Base-by-base conservation (phyloP, 257 asterid genomes). In the Penstemon davidsonii region DNA sequence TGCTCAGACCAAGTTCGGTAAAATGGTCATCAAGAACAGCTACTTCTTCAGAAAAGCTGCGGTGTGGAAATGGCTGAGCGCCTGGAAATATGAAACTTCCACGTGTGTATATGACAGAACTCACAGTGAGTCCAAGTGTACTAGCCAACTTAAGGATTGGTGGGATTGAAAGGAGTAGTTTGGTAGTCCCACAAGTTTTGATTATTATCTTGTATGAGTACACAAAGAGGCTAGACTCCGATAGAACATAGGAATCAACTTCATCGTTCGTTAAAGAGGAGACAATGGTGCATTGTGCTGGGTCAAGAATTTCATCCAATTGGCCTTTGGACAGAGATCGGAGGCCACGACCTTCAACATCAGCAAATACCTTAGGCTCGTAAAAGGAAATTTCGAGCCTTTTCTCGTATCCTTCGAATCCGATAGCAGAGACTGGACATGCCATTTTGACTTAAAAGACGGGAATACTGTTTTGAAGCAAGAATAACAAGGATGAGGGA, bases 211-310 rank as follows among this genome's bases (percentile, higher is more conserved):
- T 87, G 79, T 80, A 69, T 0, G 90, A 78, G 65, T 70, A 77
- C 25, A 84, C 84, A 6, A 87, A 87, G 15, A 87, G 85, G 83
- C 90, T 84, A 7, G 94, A 87, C 63, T 82, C 88, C 0, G 88
- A 87, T 10, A 84, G 82, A 37, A 87, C 87, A 56, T 84, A 84
- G 15, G 94, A 76, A 58, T 80, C 81, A 5, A 80, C 78, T 51
- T 76, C 63, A 1, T 66, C 68, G 41, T 80, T 80, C 36, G 49
- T 61, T 37, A 80, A 45, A 0, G 74, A 59, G 12, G 81, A 71
- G 54, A 76, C 79, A 3, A 80, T 73, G 64, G 84, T 79, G 79
- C 81, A 79, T 59, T 76, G 53, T 42, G 81, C 84, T 25, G 81
- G 72, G 58, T 50, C 68, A 33, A 76, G 77, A 38, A 79, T 75